phyloP scores from a whole-genome alignment of 2,329 filamentous ascomycete species.

The Phymatotrichopsis omnivora region DNA sequence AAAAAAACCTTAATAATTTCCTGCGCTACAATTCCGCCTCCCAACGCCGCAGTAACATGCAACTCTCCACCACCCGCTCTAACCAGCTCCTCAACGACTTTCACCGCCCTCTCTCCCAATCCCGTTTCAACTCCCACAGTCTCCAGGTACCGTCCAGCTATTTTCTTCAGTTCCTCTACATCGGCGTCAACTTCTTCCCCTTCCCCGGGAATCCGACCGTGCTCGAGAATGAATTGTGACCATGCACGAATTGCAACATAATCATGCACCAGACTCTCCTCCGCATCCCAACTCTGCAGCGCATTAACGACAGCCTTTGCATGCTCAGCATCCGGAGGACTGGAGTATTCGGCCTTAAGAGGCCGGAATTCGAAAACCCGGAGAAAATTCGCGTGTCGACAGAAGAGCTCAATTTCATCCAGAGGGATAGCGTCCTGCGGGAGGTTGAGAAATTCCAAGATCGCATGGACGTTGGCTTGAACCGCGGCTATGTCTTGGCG shows the following conservation, averaged over 20 bases:
- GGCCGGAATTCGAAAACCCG: slow-evolving; percentile 18
- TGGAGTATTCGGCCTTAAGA: slow-evolving; percentile 30
- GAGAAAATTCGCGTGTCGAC: slow-evolving; percentile 26
- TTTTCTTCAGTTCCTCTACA: slow-evolving; percentile 16
- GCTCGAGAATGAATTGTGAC: slow-evolving; percentile 25
- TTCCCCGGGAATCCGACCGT: slow-evolving; percentile 23
- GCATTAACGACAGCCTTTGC: slow-evolving; percentile 14
- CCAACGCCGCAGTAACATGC: slow-evolving; percentile 81
- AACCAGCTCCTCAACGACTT: slow-evolving; percentile 35
- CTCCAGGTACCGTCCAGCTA: slow-evolving; percentile 17
- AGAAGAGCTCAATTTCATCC: slow-evolving; percentile 22
- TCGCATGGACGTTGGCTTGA: slow-evolving; percentile 10
- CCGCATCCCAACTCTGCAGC: slow-evolving; percentile 35
- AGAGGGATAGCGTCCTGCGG: slow-evolving; percentile 14
- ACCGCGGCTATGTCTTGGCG: slow-evolving; percentile 16
- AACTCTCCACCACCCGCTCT: slow-evolving; percentile 75
- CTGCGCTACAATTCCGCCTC: slow-evolving; percentile 89
- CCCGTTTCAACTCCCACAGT: slow-evolving; percentile 9
- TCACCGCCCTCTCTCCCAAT: slow-evolving; percentile 9
- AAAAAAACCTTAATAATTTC: slow-evolving; percentile 71
- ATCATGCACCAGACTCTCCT: slow-evolving; percentile 54
- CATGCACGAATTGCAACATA: slow-evolving; percentile 51
- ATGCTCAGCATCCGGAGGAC: slow-evolving; percentile 12
- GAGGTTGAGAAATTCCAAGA: slow-evolving; percentile 19
- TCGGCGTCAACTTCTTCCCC: slow-evolving; percentile 24